phyloP scores from a whole-genome alignment of 2,329 filamentous ascomycete genomes.

The Cephalotrichum gorgonifer region DNA sequence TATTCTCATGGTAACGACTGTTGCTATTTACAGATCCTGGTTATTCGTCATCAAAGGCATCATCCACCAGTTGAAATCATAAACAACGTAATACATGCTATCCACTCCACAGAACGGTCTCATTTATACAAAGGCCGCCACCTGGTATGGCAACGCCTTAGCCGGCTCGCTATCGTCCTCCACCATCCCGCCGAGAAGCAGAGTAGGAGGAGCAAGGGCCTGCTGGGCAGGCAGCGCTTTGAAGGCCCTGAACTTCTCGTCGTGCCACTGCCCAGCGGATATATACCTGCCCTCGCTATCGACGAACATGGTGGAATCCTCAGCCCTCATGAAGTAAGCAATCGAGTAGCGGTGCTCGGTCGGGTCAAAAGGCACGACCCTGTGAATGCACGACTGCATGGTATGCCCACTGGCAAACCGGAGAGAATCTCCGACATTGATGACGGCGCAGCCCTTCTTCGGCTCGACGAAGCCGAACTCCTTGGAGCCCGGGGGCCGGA shows the following conservation, averaged over 20 bases:
- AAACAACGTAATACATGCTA: no score
- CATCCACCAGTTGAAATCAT: no score
- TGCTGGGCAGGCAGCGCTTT: constrained; percentile 31
- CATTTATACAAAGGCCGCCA: not conserved
- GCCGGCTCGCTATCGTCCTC: constrained; percentile 18
- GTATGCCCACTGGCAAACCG: constrained; percentile 42
- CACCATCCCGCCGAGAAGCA: constrained; percentile 40
- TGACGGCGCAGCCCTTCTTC: constrained; percentile 37
- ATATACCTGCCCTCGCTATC: constrained; percentile 43
- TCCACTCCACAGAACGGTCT: no score
- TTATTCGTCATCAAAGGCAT: not conserved
- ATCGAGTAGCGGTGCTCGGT: constrained; percentile 47
- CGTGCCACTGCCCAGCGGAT: constrained; percentile 43
- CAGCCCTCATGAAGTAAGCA: constrained; percentile 46
- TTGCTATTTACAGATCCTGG: not conserved
- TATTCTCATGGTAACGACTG: not conserved
- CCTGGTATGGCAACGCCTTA: not conserved
- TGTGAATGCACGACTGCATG: constrained; percentile 47
- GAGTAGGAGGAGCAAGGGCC: constrained; percentile 34
- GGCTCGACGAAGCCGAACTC: constrained; percentile 45
- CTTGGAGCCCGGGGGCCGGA: constrained; percentile 33
- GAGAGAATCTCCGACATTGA: constrained; percentile 50
- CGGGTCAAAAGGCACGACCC: constrained; percentile 41
- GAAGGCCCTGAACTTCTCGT: constrained; percentile 43
- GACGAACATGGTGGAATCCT: constrained; percentile 44